phyloP scores from a whole-genome alignment of 306 rosid species.

The Fragaria ananassa region DNA sequence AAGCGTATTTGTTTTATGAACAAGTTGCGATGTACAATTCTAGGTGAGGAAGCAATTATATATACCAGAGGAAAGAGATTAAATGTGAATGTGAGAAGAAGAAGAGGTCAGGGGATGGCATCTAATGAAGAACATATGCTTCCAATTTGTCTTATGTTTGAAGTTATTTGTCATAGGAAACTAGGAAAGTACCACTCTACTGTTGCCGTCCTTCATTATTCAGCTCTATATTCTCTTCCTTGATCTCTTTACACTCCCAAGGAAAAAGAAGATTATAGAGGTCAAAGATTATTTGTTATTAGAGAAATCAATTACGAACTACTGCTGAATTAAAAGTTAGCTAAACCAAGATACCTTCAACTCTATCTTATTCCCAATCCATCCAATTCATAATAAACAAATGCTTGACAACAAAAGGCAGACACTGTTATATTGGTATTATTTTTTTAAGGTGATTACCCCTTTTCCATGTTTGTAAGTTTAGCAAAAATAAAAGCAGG shows the following conservation, averaged over 20 bases:
- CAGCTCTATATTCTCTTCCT: background rate
- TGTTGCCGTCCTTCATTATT: background rate
- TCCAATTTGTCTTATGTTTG: background rate
- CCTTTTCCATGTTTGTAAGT: background rate
- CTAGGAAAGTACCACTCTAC: background rate
- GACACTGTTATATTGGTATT: background rate
- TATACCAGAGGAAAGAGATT: background rate
- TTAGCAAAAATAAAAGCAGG: background rate
- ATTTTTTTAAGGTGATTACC: background rate
- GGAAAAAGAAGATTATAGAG: background rate
- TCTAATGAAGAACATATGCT: background rate
- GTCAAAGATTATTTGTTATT: background rate
- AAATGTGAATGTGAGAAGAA: background rate
- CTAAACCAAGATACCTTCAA: background rate
- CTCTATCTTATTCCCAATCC: background rate
- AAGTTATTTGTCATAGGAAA: background rate
- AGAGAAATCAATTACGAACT: background rate
- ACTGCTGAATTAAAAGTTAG: background rate
- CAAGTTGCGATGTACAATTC: background rate
- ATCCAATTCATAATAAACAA: background rate
- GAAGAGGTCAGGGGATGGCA: slow-evolving; percentile 18
- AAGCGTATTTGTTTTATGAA: background rate
- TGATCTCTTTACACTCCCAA: background rate
- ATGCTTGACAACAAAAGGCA: background rate
- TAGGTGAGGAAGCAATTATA: background rate